Conservation (phyloP, 2,329 filamentous ascomycete genomes). For the Zalaria sp. region DNA sequence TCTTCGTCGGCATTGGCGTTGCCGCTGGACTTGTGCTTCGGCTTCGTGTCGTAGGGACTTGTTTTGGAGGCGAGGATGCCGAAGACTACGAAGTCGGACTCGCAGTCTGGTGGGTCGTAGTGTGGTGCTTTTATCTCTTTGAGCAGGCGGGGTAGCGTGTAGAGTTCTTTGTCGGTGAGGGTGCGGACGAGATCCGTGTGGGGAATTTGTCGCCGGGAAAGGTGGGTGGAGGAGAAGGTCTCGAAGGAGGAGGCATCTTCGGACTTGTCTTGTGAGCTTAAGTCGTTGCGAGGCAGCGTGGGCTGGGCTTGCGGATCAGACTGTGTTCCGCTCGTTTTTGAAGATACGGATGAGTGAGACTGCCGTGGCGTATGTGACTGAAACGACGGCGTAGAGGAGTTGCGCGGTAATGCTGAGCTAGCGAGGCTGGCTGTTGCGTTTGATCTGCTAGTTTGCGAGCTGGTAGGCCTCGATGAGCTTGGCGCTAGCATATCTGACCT, state of each 20-base stretch:
- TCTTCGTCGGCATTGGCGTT: constrained; percentile 24
- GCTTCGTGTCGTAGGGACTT: constrained; percentile 52
- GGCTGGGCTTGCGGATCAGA: too few relatives aligned
- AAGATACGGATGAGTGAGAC: neutral
- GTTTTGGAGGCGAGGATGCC: constrained; percentile 83
- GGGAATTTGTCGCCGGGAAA: constrained; percentile 70
- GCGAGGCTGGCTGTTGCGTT: too few relatives aligned
- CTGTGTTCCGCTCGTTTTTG: neutral
- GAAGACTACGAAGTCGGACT: constrained; percentile 81
- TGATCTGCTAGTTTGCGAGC: too few relatives aligned
- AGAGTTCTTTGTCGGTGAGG: constrained; percentile 61
- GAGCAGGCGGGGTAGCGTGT: constrained; percentile 67
- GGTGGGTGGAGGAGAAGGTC: constrained; percentile 70
- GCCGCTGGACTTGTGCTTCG: constrained; percentile 26
- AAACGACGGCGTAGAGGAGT: too few relatives aligned
- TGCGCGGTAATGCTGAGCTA: too few relatives aligned
- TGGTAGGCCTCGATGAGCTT: too few relatives aligned
- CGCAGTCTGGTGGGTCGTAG: constrained; percentile 66
- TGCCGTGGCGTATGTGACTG: too few relatives aligned
- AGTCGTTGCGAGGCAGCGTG: too few relatives aligned
- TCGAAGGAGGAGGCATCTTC: constrained; percentile 51
- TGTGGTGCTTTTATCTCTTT: constrained; percentile 68
- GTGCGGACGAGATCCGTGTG: constrained; percentile 69
- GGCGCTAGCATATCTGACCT: too few relatives aligned
- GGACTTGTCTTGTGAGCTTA: too few relatives aligned